phyloP scores from a whole-genome alignment of 1,284 basidiomycete species.

The Malassezia cuniculi region DNA sequence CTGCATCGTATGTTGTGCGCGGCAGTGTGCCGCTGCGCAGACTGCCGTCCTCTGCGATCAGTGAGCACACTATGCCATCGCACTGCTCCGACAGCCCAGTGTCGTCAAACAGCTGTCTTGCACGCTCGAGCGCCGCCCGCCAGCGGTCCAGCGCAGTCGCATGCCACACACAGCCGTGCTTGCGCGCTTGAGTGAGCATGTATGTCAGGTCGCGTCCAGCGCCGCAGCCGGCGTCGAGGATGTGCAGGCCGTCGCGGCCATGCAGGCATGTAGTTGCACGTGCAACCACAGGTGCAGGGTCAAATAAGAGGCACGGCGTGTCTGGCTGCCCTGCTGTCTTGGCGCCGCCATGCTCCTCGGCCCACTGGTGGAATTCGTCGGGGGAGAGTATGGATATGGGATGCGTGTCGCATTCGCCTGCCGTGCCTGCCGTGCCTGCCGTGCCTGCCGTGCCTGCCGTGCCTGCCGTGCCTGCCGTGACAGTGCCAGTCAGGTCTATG shows the following conservation, averaged over 20 bases:
- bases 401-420: too few relatives aligned
- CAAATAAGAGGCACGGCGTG: conserved; percentile 4
- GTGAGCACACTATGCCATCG: background rate
- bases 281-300: conserved; percentile 6
- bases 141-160: conserved; percentile 12
- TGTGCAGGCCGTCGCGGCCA: background rate
- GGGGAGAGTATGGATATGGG: too few relatives aligned
- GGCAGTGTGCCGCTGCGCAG: conserved; percentile 1
- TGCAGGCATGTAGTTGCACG: background rate
- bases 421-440: too few relatives aligned
- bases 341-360: too few relatives aligned
- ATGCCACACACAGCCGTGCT: background rate
- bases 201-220: conserved; percentile 13
- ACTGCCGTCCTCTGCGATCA: conserved; percentile 2
- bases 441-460: too few relatives aligned
- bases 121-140: conserved; percentile 10
- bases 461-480: too few relatives aligned
- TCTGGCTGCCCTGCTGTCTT: background rate
- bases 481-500: too few relatives aligned
- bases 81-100: background rate
- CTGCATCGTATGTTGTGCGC: conserved; percentile 2
- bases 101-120: conserved; percentile 3
- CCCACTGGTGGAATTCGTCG: background rate
- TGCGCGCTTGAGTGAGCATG: background rate
- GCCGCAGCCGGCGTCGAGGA: conserved; percentile 13